Evolutionary conservation across 805 yeast species (phyloP).

Genomic region (Wickerhamiella dianesei): DNA sequence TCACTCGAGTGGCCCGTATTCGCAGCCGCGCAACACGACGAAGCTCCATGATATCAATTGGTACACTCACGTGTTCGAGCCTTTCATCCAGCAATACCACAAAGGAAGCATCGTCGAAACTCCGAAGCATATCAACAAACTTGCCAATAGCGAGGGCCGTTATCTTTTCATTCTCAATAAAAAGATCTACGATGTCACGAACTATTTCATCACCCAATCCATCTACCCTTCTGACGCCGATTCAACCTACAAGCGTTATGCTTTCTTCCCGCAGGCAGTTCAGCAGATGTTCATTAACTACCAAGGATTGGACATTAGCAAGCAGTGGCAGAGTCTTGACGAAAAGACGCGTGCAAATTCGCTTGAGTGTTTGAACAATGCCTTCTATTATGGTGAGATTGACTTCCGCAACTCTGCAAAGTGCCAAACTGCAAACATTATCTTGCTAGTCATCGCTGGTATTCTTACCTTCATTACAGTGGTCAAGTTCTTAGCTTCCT

Average conservation of each 20-base stretch:
- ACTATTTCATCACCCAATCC: constrained; percentile 25
- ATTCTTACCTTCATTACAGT: constrained; percentile 28
- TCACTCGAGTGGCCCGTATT: constrained; percentile 25
- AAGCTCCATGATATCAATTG: constrained; percentile 26
- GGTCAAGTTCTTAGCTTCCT: constrained; percentile 28
- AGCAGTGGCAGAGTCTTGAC: constrained; percentile 19
- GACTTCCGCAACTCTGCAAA: constrained; percentile 29
- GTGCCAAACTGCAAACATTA: constrained; percentile 30
- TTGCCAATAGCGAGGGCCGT: constrained; percentile 16
- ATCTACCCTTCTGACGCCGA: constrained; percentile 18
- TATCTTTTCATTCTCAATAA: constrained; percentile 25
- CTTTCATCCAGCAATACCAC: constrained; percentile 24
- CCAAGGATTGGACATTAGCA: constrained; percentile 28
- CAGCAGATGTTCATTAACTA: constrained; percentile 22
- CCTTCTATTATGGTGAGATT: constrained; percentile 25
- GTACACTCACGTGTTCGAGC: constrained; percentile 27
- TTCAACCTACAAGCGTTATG: constrained; percentile 20
- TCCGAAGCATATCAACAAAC: constrained; percentile 18
- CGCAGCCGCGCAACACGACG: constrained; percentile 21
- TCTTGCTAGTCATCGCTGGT: constrained; percentile 28
- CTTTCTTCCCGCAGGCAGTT: constrained; percentile 25
- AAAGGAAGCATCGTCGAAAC: constrained; percentile 29
- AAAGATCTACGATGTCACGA: constrained; percentile 28
- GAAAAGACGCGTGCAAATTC: constrained; percentile 18
- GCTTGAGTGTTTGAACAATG: constrained; percentile 26